A percentile compares a stretch with the other conserved stretches of the same genome.
These are phyloP conservation scores for Cylindrotheca closterium DNA, from an alignment of 108 stramenopile genomes.

Conservation along the genomic window DNA sequence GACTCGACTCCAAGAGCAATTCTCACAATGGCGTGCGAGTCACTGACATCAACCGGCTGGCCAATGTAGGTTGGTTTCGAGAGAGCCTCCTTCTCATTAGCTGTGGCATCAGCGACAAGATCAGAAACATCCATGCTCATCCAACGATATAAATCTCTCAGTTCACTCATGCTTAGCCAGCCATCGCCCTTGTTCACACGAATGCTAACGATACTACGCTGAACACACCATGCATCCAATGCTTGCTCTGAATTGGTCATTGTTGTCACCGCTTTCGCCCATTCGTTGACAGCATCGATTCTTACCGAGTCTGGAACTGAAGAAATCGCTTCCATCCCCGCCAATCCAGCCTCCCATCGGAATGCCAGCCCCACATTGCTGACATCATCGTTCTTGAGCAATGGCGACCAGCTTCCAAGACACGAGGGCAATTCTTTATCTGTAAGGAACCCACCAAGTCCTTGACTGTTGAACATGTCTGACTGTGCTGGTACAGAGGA, in stretches of 20 bases:
- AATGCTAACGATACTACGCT: constrained; percentile 70
- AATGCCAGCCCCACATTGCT: constrained; percentile 65
- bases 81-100: constrained; percentile 52
- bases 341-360: constrained; percentile 75
- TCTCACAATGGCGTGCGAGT: constrained; percentile 61
- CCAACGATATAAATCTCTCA: constrained; percentile 66
- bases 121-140: constrained; percentile 64
- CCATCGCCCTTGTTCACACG: constrained; percentile 46
- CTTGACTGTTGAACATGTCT: constrained; percentile 45
- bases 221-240: constrained; percentile 69
- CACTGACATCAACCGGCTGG: constrained; percentile 70
- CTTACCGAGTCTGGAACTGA: constrained; percentile 33
- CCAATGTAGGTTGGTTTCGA: constrained; percentile 51
- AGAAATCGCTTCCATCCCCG: constrained; percentile 63
- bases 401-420: constrained; percentile 53
- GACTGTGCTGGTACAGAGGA: constrained; percentile 38
- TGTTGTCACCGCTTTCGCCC: constrained; percentile 44
- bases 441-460: constrained; percentile 63
- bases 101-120: constrained; percentile 40
- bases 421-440: constrained; percentile 65
- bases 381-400: constrained; percentile 26
- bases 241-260: constrained; percentile 38
- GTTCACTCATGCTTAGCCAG: constrained; percentile 63
- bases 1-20: constrained; percentile 69
- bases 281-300: constrained; percentile 46